Percentiles rank a stretch among this genome's conserved stretches.
Conservation (phyloP, 2,329 filamentous ascomycete species). For the Chaetomiaceae sp. region DNA sequence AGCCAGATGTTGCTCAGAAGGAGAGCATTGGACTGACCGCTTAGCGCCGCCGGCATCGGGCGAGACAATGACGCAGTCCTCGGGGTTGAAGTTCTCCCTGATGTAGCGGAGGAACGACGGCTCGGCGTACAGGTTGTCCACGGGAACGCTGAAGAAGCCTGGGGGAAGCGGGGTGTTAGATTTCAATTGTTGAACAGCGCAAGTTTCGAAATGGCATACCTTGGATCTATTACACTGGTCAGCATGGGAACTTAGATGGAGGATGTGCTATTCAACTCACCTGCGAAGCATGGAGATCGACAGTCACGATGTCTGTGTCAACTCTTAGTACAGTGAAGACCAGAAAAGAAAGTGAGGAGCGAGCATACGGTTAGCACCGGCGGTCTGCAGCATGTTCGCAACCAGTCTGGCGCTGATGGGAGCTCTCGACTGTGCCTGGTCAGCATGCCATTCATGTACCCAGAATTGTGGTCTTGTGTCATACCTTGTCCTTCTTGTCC, state of each 20-base stretch:
- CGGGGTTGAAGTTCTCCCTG: slow-evolving; percentile 72
- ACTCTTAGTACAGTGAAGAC: not conserved
- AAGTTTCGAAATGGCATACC: slow-evolving; percentile 21
- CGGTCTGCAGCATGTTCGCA: slow-evolving; percentile 95
- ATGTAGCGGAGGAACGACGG: slow-evolving; percentile 91
- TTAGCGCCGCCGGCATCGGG: slow-evolving; percentile 95
- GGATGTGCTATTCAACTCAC: slow-evolving; percentile 9
- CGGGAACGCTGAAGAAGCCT: slow-evolving; percentile 83
- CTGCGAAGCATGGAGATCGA: slow-evolving; percentile 92
- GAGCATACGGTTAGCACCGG: slow-evolving; percentile 72
- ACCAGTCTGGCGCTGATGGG: slow-evolving; percentile 94
- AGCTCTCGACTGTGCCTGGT: slow-evolving; percentile 65
- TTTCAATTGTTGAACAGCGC: too few relatives aligned
- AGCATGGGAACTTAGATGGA: not conserved
- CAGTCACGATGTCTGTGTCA: slow-evolving; percentile 65
- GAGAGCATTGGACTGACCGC: slow-evolving; percentile 48
- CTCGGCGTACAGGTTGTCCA: slow-evolving; percentile 80
- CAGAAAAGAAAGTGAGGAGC: not conserved
- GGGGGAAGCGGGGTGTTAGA: slow-evolving; percentile 56
- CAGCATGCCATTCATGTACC: not conserved
- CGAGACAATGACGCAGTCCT: slow-evolving; percentile 88
- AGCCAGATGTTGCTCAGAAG: too few relatives aligned
- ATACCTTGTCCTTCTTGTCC: slow-evolving; percentile 84
- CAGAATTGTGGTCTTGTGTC: not conserved
- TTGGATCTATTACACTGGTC: slow-evolving; percentile 23